Percentiles rank a stretch among this genome's conserved stretches.
Evolutionary conservation across 768 basidiomycete species (phyloP).

Genomic region (Panaeolus papilionaceus): DNA sequence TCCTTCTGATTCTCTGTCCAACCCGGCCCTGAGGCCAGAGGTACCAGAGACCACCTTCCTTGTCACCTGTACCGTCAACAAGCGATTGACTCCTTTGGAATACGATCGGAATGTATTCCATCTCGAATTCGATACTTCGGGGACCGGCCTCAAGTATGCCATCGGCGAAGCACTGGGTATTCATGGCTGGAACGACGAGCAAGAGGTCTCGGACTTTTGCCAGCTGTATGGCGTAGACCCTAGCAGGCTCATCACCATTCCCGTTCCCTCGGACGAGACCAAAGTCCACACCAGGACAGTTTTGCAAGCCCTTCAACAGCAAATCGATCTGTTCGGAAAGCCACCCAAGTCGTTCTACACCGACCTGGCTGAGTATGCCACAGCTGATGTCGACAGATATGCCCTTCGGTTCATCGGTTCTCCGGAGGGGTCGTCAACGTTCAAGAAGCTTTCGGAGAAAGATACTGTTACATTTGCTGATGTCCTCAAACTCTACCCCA

Average conservation of each 20-base stretch:
- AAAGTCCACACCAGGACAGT: slow-evolving; percentile 92
- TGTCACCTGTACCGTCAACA: slow-evolving; percentile 93
- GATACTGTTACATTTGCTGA: slow-evolving; percentile 96
- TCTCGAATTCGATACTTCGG: slow-evolving; percentile 91
- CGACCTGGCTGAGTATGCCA: slow-evolving; percentile 81
- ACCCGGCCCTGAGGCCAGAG: slow-evolving; percentile 85
- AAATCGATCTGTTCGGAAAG: slow-evolving; percentile 94
- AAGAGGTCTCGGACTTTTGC: slow-evolving; percentile 90
- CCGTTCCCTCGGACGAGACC: slow-evolving; percentile 67
- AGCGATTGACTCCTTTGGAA: slow-evolving; percentile 90
- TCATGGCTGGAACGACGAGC: slow-evolving; percentile 96
- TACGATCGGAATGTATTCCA: slow-evolving; percentile 99
- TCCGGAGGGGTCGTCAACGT: slow-evolving; percentile 88
- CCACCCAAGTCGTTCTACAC: slow-evolving; percentile 97
- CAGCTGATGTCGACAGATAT: slow-evolving; percentile 69
- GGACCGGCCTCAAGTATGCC: slow-evolving; percentile 93
- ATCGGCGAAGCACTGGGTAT: slow-evolving; percentile 97
- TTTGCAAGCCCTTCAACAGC: slow-evolving; percentile 94
- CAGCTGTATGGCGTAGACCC: slow-evolving; percentile 90
- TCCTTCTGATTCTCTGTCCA: slow-evolving; percentile 48
- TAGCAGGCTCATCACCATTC: slow-evolving; percentile 79
- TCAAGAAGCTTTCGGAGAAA: slow-evolving; percentile 95
- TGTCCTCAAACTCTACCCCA: slow-evolving; percentile 75
- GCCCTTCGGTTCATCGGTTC: slow-evolving; percentile 92
- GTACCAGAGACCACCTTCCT: slow-evolving; percentile 89